Evolutionary conservation across 1,284 basidiomycete genomes (phyloP), one percentile per base, ranked within the genome.

Genomic region (Pisolithus thermaeus): DNA sequence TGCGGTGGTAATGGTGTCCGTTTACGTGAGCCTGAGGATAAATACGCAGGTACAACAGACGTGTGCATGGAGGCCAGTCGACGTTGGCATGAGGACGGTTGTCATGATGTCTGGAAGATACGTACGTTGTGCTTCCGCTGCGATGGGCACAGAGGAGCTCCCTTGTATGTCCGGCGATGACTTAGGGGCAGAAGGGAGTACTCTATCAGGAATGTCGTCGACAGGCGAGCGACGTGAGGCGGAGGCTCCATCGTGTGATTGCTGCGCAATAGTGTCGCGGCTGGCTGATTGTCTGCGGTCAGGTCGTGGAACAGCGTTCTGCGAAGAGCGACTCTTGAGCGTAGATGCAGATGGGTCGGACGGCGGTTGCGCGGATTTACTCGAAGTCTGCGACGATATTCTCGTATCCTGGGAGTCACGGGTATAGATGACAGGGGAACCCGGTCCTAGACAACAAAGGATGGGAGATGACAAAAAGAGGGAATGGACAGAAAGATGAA

Each of bases 401-500:
- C 49, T 49, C 2, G 59, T 47, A 50, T 64, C 56, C 52, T 63
- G 65, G 46, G 56, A 52, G 47, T 64, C 60, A 51, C 64, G 65
- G 50, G 56, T 49, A 48, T 65, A 56, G 43, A 56, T 63, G 27
- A 55, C 36, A 7, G 76, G 73, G 38, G 79, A 79, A 62, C 76
- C 75, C 58, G 70, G 71, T 70, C 82, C 81, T 84, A 75, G 72
- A 73, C 66, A 74, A 69, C 59, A 73, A 74, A 62, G 59, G 66
- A 46, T 18, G n/a, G 59, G 67, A 66, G 61, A 63, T 59, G 63
- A 60, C 57, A 63, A 53, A 70, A 69, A 66, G 61, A 63, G 57
- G 59, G 22, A 54, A 60, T 50, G 64, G 60, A 72, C 60, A 68
- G 65, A 65, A 64, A 59, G 48, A 44, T 39, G 48, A 48, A 57